These are phyloP conservation scores for Bipolaris cookei DNA, from an alignment of 2,329 filamentous ascomycete species.

Conservation along the genomic window DNA sequence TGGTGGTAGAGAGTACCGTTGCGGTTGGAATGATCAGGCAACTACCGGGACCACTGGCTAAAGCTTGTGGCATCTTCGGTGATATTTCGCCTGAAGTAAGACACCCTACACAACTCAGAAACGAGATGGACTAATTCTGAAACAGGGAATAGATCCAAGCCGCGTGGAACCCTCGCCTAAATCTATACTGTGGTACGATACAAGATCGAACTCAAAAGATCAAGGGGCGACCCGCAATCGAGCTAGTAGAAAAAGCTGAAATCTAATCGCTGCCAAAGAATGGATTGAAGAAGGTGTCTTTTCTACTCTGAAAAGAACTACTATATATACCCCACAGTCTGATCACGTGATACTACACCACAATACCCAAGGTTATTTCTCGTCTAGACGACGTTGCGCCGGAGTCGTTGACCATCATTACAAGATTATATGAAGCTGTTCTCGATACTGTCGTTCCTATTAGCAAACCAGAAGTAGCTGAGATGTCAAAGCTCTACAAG, in stretches of 20 bases:
- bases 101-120: neutral
- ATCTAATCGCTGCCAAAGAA: too few species aligned
- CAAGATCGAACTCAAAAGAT: too few species aligned
- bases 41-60: slow-evolving; percentile 56
- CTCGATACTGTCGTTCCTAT: slow-evolving; percentile 59
- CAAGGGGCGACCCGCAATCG: too few species aligned
- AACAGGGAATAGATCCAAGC: slow-evolving; percentile 60
- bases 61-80: slow-evolving; percentile 3
- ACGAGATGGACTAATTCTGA: neutral
- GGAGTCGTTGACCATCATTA: slow-evolving; percentile 54
- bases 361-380: slow-evolving; percentile 63
- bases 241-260: too few species aligned
- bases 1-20: slow-evolving; percentile 60
- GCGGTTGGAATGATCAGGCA: slow-evolving; percentile 62
- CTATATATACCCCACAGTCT: too few species aligned
- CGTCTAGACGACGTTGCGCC: slow-evolving; percentile 50
- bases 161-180: slow-evolving; percentile 47
- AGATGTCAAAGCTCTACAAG: slow-evolving; percentile 66
- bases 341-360: too few species aligned
- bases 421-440: slow-evolving; percentile 54
- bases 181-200: too few species aligned
- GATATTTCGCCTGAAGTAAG: slow-evolving; percentile 59
- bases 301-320: too few species aligned
- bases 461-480: slow-evolving; percentile 61
- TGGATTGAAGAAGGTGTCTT: too few species aligned